phyloP scores from a whole-genome alignment of 352 stramenopile genomes.

The Globisporangium spiculum region DNA sequence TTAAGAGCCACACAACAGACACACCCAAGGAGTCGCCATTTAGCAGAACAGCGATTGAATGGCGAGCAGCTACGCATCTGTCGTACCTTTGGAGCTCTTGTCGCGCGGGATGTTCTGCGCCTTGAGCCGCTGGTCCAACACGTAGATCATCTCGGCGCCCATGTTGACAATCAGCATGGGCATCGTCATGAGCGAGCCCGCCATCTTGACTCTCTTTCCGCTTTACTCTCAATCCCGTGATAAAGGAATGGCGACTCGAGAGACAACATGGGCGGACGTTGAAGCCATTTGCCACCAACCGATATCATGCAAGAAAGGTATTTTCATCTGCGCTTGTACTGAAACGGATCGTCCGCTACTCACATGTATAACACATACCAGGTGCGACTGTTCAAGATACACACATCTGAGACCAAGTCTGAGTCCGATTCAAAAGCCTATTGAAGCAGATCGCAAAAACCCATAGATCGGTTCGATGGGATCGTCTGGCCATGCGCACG shows the following conservation, averaged over 20 bases:
- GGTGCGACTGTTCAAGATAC: not conserved
- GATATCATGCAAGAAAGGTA: not conserved
- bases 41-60: not conserved
- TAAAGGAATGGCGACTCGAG: not conserved
- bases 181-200: conserved; percentile 82
- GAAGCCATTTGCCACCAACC: not conserved
- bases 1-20: not conserved
- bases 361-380: not conserved
- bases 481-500: no score
- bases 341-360: not conserved
- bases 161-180: conserved; percentile 93
- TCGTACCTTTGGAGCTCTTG: conserved; percentile 81
- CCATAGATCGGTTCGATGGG: no score
- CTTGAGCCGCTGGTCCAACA: conserved; percentile 90
- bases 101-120: conserved; percentile 88
- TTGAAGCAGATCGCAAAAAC: no score
- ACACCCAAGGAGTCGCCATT: not conserved
- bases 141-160: conserved; percentile 94
- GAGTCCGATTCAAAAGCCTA: no score
- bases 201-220: conserved; percentile 24
- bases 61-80: not conserved
- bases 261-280: not conserved
- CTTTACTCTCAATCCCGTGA: not conserved
- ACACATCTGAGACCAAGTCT: no score
- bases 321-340: not conserved